phyloP scores from a whole-genome alignment of 179 eudicot species.

The Patellifolia procumbens region DNA sequence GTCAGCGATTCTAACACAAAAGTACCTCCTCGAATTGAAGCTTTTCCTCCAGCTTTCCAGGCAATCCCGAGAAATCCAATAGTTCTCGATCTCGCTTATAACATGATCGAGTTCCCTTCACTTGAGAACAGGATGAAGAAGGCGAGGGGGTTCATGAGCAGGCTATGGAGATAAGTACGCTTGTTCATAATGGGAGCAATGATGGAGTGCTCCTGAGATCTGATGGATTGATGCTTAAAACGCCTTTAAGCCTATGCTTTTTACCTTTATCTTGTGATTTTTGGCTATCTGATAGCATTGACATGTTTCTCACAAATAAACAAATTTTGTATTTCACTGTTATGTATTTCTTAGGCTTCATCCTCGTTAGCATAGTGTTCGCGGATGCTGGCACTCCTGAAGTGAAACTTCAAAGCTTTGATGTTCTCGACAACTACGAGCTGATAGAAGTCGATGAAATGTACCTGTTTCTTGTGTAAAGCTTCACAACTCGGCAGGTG shows the following conservation, averaged over 20 bases:
- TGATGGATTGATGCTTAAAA: background rate
- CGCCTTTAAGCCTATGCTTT: background rate
- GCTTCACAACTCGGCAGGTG: background rate
- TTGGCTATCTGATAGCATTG: background rate
- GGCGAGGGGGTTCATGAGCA: conserved; percentile 66
- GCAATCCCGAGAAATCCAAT: conserved; percentile 79
- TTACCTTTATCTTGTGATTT: background rate
- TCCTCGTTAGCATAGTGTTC: conserved; percentile 11
- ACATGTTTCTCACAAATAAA: background rate
- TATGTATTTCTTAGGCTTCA: background rate
- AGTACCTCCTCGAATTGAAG: conserved; percentile 63
- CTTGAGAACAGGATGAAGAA: conserved; percentile 85
- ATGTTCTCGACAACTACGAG: background rate
- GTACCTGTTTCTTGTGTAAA: background rate
- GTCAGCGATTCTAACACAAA: conserved; percentile 65
- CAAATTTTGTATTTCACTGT: conserved; percentile 24
- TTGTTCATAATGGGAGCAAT: background rate
- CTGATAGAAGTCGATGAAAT: background rate
- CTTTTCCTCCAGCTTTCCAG: conserved; percentile 78
- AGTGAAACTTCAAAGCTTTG: background rate
- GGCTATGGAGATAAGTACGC: conserved; percentile 65
- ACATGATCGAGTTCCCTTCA: conserved; percentile 78
- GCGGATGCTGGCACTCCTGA: background rate
- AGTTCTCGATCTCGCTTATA: conserved; percentile 77
- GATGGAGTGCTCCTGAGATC: background rate